Evolutionary conservation across 306 rosid species (phyloP).

Genomic region (Delonix regia): DNA sequence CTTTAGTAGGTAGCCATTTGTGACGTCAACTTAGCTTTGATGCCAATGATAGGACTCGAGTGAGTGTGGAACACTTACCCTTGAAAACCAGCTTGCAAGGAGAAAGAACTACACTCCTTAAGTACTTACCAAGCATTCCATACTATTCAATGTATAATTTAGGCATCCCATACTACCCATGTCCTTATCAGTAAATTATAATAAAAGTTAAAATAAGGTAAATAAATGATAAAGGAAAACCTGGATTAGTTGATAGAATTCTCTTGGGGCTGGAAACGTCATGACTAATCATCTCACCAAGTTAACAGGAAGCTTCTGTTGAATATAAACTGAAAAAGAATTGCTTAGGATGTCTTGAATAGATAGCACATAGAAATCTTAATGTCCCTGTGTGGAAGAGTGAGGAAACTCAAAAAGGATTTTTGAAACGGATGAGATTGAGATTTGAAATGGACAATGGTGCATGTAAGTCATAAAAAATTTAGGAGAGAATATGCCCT

Average conservation of each 20-base stretch:
- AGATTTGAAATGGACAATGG: neutral
- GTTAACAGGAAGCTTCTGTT: neutral
- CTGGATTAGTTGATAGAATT: neutral
- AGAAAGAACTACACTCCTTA: no score
- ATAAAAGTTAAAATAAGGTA: neutral
- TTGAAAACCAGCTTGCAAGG: no score
- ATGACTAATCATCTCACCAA: neutral
- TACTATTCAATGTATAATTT: no score
- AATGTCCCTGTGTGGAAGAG: neutral
- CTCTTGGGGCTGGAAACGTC: neutral
- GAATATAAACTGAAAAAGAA: neutral
- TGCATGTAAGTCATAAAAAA: neutral
- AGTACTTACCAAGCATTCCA: no score
- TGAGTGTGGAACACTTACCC: no score
- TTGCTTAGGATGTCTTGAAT: neutral
- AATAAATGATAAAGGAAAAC: neutral
- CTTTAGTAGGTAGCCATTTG: no score
- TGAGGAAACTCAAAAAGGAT: neutral
- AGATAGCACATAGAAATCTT: neutral
- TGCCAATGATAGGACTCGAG: no score
- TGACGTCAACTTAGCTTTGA: no score
- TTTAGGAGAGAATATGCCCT: neutral
- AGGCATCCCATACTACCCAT: no score
- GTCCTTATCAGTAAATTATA: no score
- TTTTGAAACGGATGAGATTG: neutral